Conservation (phyloP, 129 eudicot genomes). For the Artemisia tridentata region DNA sequence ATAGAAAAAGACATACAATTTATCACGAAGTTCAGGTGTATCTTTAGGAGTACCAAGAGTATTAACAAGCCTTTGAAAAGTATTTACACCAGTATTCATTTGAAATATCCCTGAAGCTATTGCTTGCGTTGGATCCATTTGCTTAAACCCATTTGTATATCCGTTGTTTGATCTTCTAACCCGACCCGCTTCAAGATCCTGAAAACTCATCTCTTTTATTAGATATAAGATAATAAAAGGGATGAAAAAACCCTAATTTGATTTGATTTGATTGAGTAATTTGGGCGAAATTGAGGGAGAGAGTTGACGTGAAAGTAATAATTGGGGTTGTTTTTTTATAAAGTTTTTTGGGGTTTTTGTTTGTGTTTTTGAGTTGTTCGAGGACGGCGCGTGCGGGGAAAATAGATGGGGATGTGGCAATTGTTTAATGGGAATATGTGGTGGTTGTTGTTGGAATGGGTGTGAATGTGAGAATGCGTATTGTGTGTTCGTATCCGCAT, state of each 20-base stretch:
- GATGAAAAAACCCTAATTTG: not conserved
- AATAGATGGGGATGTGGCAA: too few species aligned
- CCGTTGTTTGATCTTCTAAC: conserved; percentile 42
- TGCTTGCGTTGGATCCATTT: conserved; percentile 90
- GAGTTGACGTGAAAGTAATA: conserved; percentile 28
- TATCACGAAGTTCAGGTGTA: conserved; percentile 94
- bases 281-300: conserved; percentile 20
- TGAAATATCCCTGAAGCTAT: conserved; percentile 96
- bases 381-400: too few species aligned
- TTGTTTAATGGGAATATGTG: too few species aligned
- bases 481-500: too few species aligned
- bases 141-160: conserved; percentile 40
- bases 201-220: conserved; percentile 63
- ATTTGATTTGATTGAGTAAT: not conserved
- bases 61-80: conserved; percentile 89
- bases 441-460: too few species aligned
- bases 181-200: conserved; percentile 92
- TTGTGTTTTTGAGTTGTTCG: too few species aligned
- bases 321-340: not conserved
- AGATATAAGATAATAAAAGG: too few species aligned
- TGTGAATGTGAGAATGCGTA: too few species aligned
- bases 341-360: too few species aligned
- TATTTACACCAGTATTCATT: conserved; percentile 80
- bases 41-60: conserved; percentile 96
- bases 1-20: conserved; percentile 45